phyloP scores from a whole-genome alignment of 1,284 basidiomycete genomes.

The Sporisorium scitamineum region DNA sequence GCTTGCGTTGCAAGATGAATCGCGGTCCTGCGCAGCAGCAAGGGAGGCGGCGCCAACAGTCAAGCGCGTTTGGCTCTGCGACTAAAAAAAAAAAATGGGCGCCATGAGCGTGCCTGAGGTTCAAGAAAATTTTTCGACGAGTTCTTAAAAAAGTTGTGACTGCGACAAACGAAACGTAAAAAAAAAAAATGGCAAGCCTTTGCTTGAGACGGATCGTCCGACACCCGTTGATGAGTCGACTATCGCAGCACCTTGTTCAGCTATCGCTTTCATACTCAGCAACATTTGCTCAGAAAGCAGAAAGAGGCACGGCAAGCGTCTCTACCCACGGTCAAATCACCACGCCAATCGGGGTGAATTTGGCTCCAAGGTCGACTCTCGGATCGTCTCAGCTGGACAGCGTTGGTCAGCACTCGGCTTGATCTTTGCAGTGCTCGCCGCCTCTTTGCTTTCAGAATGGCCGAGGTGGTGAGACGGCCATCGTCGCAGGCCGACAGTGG shows the following conservation, averaged over 20 bases:
- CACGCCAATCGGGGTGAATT: neutral
- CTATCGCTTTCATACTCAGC: neutral
- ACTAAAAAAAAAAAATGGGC: too few species aligned
- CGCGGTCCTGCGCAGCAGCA: neutral
- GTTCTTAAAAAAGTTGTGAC: neutral
- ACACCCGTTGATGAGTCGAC: slow-evolving; percentile 5
- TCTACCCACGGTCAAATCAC: neutral
- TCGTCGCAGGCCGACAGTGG: slow-evolving; percentile 30
- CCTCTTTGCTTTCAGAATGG: slow-evolving; percentile 25
- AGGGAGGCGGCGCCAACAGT: neutral
- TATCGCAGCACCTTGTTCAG: neutral
- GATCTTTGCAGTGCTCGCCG: neutral
- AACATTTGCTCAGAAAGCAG: neutral
- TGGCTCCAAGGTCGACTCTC: neutral
- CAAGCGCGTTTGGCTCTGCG: neutral
- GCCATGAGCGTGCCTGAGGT: neutral
- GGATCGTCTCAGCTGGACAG: neutral
- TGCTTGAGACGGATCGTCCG: slow-evolving; percentile 22
- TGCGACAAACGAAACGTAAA: neutral
- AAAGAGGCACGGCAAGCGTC: neutral
- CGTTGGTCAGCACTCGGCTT: neutral
- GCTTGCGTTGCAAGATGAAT: neutral
- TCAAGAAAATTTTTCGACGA: slow-evolving; percentile 20
- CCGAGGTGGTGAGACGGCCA: slow-evolving; percentile 41
- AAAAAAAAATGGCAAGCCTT: neutral